These are phyloP conservation scores for Hypoxylon intermedium DNA, from an alignment of 495 filamentous ascomycete genomes.

Conservation along the genomic window DNA sequence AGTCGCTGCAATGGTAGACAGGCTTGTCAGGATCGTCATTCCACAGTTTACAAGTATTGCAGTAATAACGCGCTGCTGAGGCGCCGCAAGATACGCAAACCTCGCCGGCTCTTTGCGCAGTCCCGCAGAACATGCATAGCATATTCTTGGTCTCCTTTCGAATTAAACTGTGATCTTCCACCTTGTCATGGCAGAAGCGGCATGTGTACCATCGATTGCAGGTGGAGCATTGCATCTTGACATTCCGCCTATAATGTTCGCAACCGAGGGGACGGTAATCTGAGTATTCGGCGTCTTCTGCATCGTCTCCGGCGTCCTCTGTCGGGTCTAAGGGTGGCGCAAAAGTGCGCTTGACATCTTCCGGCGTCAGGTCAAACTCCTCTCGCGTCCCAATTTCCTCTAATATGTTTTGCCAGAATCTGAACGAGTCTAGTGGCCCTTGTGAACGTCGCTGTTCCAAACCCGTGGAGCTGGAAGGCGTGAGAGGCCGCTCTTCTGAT, in stretches of 20 bases:
- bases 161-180: conserved; percentile 81
- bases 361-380: conserved; percentile 70
- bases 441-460: conserved; percentile 37
- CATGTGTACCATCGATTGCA: conserved; percentile 96
- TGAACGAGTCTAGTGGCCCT: conserved; percentile 45
- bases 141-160: conserved; percentile 89
- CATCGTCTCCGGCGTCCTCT: conserved; percentile 34
- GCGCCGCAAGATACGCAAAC: conserved; percentile 77
- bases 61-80: conserved; percentile 90
- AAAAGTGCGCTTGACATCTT: conserved; percentile 77
- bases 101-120: conserved; percentile 81
- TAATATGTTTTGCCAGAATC: conserved; percentile 50
- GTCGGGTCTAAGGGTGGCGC: conserved; percentile 51
- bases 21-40: conserved; percentile 88
- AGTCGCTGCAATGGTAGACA: conserved; percentile 97
- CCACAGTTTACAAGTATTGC: conserved; percentile 94
- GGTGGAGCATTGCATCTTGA: conserved; percentile 89
- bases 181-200: conserved; percentile 90
- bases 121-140: conserved; percentile 96
- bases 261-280: conserved; percentile 71
- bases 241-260: conserved; percentile 91
- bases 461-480: conserved; percentile 41
- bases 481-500: conserved; percentile 41
- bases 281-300: conserved; percentile 54
- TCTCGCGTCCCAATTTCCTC: conserved; percentile 46